Percentiles rank a stretch among this genome's conserved stretches.
These are phyloP conservation scores for Lyophyllum semitale DNA, from an alignment of 768 basidiomycete species.

Conservation along the genomic window DNA sequence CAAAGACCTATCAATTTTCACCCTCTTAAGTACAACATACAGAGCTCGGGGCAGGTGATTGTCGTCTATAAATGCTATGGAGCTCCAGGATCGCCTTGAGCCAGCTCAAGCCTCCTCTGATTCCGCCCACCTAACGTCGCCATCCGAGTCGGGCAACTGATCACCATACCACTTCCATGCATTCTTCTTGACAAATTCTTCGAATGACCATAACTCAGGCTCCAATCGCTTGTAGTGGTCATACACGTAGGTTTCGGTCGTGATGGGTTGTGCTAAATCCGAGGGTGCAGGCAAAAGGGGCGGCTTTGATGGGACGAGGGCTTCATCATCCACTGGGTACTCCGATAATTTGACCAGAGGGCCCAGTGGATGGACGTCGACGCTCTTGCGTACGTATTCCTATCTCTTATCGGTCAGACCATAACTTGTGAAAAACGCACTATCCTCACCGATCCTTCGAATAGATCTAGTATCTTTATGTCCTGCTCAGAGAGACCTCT, in stretches of 20 bases:
- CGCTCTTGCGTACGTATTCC: slow-evolving; percentile 70
- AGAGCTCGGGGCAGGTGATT: too few relatives aligned
- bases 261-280: slow-evolving; percentile 35
- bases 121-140: slow-evolving; percentile 54
- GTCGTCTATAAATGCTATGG: too few relatives aligned
- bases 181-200: slow-evolving; percentile 75
- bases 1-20: too few relatives aligned
- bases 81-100: slow-evolving; percentile 24
- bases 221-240: slow-evolving; percentile 45
- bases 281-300: slow-evolving; percentile 38
- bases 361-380: slow-evolving; percentile 59
- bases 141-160: slow-evolving; percentile 26
- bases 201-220: slow-evolving; percentile 75
- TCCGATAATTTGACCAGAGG: slow-evolving; percentile 35
- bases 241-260: slow-evolving; percentile 81
- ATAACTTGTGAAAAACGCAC: neutral
- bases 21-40: too few relatives aligned
- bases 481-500: slow-evolving; percentile 68
- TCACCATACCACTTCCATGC: slow-evolving; percentile 77
- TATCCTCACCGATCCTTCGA: slow-evolving; percentile 74
- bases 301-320: slow-evolving; percentile 43
- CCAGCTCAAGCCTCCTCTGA: slow-evolving; percentile 40
- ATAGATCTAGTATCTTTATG: slow-evolving; percentile 69
- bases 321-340: slow-evolving; percentile 30
- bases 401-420: slow-evolving; percentile 26